phyloP scores from a whole-genome alignment of 73 alveolate genomes.

The Blepharisma stoltei region DNA sequence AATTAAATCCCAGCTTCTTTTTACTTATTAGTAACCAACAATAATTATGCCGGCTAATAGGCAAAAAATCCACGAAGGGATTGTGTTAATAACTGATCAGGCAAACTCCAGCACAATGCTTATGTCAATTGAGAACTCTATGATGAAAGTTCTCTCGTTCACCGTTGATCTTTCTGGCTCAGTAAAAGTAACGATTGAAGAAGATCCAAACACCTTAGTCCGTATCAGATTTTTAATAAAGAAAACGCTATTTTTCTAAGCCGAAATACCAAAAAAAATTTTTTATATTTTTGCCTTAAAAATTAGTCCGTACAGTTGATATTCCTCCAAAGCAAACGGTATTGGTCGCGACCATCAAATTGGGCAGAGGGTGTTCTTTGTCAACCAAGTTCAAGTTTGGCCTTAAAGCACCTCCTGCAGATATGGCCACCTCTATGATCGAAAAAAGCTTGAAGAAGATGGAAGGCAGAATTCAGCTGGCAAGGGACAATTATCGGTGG shows the following conservation, averaged over 20 bases:
- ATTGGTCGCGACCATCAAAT: slow-evolving; percentile 26
- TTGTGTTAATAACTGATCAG: background rate
- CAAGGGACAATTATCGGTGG: background rate
- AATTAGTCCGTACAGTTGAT: background rate
- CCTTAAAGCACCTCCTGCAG: slow-evolving; percentile 8
- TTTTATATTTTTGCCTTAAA: too few species aligned
- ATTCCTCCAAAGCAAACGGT: background rate
- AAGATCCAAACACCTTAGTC: background rate
- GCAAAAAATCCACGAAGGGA: background rate
- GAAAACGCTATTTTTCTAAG: too few species aligned
- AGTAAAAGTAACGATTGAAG: background rate
- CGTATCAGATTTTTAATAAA: too few species aligned
- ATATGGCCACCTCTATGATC: background rate
- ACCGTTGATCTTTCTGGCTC: slow-evolving; percentile 31
- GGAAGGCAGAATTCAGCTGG: background rate
- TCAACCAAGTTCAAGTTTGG: slow-evolving; percentile 9
- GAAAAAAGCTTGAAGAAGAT: background rate
- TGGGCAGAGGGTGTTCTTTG: background rate
- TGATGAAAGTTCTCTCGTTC: background rate
- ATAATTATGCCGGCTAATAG: background rate
- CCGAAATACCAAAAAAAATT: too few species aligned
- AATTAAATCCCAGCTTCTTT: too few species aligned
- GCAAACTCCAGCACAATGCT: background rate
- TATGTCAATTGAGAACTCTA: slow-evolving; percentile 2
- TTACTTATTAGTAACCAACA: too few species aligned